phyloP scores from a whole-genome alignment of 164 flowering plant genomes.

The Saururus chinensis region DNA sequence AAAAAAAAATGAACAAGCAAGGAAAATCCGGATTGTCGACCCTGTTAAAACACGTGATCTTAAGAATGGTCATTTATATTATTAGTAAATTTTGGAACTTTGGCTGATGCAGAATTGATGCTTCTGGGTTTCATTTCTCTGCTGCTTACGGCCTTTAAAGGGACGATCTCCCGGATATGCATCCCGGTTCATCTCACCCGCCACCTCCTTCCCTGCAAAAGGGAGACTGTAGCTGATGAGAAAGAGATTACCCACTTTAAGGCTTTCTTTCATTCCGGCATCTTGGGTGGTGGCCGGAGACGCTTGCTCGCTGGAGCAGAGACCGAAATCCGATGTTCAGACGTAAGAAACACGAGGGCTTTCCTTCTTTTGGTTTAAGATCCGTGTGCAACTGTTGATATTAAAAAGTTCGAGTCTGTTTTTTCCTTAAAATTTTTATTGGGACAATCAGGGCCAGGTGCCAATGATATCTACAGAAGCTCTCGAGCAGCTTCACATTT shows the following conservation, averaged over 20 bases:
- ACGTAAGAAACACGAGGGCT: constrained; percentile 7
- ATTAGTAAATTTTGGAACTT: background rate
- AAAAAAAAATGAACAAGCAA: no score
- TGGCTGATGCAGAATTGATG: constrained; percentile 61
- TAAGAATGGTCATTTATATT: no score
- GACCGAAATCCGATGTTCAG: constrained; percentile 14
- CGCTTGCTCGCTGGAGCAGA: constrained; percentile 25
- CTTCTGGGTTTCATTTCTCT: constrained; percentile 77
- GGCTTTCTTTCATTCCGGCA: background rate
- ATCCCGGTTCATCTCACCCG: constrained; percentile 22
- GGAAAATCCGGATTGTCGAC: no score
- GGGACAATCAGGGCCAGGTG: constrained; percentile 46
- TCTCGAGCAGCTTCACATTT: constrained; percentile 77
- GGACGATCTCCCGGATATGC: constrained; percentile 35
- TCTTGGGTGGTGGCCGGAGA: constrained; percentile 1
- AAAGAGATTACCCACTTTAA: constrained; percentile 2
- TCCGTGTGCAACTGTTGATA: background rate
- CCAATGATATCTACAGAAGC: constrained; percentile 62
- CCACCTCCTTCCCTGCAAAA: constrained; percentile 51
- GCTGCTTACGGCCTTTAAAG: constrained; percentile 48
- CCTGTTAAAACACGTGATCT: background rate
- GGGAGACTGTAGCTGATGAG: background rate
- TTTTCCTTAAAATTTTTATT: background rate
- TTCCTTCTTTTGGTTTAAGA: background rate
- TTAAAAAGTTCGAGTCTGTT: background rate